Evolutionary conservation across 2,329 filamentous ascomycete species (phyloP).

Genomic region (Penicillium psychrosexuale): DNA sequence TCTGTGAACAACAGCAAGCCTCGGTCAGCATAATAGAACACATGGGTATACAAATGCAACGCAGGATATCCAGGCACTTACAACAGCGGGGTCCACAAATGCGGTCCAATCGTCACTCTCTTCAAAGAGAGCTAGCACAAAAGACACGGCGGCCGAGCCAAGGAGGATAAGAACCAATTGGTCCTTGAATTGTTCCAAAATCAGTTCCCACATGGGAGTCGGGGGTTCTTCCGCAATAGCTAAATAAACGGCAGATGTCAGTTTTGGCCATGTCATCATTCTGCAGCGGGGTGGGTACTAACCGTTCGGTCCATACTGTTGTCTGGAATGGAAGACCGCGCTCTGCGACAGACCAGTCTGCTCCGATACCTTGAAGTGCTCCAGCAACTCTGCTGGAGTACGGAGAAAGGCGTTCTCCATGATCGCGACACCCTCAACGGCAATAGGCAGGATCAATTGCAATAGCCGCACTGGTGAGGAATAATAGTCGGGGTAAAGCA

Average conservation of each 20-base stretch:
- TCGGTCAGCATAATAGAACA: constrained; percentile 18
- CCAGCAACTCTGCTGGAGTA: constrained; percentile 50
- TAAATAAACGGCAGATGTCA: constrained; percentile 33
- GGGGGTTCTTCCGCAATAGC: constrained; percentile 85
- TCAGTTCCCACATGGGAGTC: constrained; percentile 92
- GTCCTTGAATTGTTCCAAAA: constrained; percentile 98
- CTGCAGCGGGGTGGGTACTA: constrained; percentile 21
- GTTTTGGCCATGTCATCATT: constrained; percentile 8
- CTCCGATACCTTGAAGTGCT: constrained; percentile 53
- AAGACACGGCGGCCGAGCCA: constrained; percentile 88
- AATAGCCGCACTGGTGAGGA: constrained; percentile 16
- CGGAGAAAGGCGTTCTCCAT: constrained; percentile 56
- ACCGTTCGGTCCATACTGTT: constrained; percentile 57
- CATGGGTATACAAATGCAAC: not conserved
- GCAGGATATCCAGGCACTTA: constrained; percentile 51
- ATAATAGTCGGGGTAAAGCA: constrained; percentile 15
- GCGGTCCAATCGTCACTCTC: constrained; percentile 92
- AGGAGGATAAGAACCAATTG: constrained; percentile 94
- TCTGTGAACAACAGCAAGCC: constrained; percentile 51
- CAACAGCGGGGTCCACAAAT: constrained; percentile 92
- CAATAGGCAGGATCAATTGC: constrained; percentile 6
- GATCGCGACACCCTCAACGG: constrained; percentile 11
- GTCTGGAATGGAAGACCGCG: constrained; percentile 46
- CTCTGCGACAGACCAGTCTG: constrained; percentile 49
- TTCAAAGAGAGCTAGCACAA: constrained; percentile 88